phyloP scores from a whole-genome alignment of 345 rosid genomes.

The Euphorbia lathyris region DNA sequence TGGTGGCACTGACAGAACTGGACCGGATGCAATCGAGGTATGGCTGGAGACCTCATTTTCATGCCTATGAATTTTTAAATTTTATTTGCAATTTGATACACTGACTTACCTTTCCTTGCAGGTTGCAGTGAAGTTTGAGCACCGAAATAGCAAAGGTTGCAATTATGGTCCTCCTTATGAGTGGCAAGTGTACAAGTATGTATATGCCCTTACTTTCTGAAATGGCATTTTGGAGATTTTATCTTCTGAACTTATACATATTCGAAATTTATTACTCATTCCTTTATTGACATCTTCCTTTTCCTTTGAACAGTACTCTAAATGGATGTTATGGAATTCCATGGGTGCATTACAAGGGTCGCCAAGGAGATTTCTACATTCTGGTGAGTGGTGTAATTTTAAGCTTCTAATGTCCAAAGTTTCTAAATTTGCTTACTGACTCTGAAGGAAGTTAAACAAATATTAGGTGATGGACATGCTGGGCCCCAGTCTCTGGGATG shows the following conservation, averaged over 20 bases:
- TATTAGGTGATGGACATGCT: slow-evolving; percentile 36
- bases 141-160: slow-evolving; percentile 36
- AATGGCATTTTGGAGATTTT: neutral
- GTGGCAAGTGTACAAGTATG: slow-evolving; percentile 36
- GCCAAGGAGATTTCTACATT: slow-evolving; percentile 36
- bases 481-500: slow-evolving; percentile 37
- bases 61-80: neutral
- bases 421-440: neutral
- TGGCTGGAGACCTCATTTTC: neutral
- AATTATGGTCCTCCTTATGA: slow-evolving; percentile 37
- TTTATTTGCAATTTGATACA: neutral
- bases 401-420: neutral
- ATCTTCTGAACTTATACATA: neutral
- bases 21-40: slow-evolving; percentile 35
- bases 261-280: slow-evolving; percentile 9
- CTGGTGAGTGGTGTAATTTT: slow-evolving; percentile 20
- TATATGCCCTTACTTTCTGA: neutral
- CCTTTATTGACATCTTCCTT: neutral
- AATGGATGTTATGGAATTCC: slow-evolving; percentile 33
- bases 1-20: slow-evolving; percentile 29
- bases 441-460: slow-evolving; percentile 9
- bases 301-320: slow-evolving; percentile 18
- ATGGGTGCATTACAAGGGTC: slow-evolving; percentile 33
- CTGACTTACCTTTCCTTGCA: slow-evolving; percentile 5
- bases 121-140: slow-evolving; percentile 35